A percentile compares a stretch with the other conserved stretches of the same genome.
Evolutionary conservation across 2,329 filamentous ascomycete species (phyloP).

Genomic region (Ophiostoma australiae): DNA sequence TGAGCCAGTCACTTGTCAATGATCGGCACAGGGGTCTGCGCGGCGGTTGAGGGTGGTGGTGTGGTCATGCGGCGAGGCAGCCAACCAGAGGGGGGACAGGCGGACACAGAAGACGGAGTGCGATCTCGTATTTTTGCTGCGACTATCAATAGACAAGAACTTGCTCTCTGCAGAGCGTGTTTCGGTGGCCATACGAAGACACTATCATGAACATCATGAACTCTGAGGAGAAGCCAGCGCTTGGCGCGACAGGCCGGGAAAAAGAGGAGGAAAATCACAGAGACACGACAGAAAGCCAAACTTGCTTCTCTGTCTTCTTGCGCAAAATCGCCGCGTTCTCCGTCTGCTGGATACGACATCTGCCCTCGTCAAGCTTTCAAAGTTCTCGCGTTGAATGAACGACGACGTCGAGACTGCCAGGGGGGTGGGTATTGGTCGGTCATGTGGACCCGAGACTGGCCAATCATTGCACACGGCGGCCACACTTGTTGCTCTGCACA

Average conservation of each 20-base stretch:
- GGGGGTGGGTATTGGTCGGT: slow-evolving; percentile 26
- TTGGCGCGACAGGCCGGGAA: neutral
- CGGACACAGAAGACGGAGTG: neutral
- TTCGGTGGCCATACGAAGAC: neutral
- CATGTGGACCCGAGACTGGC: slow-evolving; percentile 19
- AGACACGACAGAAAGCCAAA: neutral
- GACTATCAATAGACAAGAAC: neutral
- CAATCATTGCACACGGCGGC: slow-evolving; percentile 22
- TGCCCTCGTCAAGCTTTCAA: neutral
- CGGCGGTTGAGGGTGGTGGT: neutral
- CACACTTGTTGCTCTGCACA: slow-evolving; percentile 18
- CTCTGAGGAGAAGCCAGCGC: neutral
- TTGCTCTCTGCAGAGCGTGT: neutral
- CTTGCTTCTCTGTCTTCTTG: neutral
- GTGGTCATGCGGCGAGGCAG: slow-evolving; percentile 10
- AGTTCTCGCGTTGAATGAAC: neutral
- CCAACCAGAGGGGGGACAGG: neutral
- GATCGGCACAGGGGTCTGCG: neutral
- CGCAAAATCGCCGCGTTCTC: neutral
- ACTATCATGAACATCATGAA: neutral
- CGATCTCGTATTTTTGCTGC: neutral
- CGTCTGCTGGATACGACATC: neutral
- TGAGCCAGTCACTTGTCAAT: slow-evolving; percentile 1
- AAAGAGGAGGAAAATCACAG: neutral
- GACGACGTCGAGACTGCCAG: slow-evolving; percentile 3